Percentiles rank a stretch among this genome's conserved stretches.
These are phyloP conservation scores for Jaltomata sinuosa DNA, from an alignment of 257 asterid species.

Conservation along the genomic window DNA sequence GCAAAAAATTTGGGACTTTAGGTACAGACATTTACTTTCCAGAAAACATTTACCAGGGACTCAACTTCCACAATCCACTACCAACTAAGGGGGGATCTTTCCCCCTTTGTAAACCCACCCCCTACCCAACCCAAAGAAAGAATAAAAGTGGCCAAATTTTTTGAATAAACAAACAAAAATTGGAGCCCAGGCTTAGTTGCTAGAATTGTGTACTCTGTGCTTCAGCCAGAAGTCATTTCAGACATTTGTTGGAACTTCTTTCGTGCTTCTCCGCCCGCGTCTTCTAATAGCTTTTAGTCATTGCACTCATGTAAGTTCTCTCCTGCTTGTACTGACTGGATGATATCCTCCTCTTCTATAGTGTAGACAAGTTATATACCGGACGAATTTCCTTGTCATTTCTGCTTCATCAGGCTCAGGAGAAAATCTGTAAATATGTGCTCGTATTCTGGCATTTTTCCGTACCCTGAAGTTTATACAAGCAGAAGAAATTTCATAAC, in stretches of 20 bases:
- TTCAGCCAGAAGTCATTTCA: not conserved
- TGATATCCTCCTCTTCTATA: not conserved
- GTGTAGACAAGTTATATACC: not conserved
- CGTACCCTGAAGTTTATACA: constrained; percentile 48
- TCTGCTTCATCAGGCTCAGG: constrained; percentile 46
- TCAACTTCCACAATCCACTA: not conserved
- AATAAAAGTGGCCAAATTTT: not conserved
- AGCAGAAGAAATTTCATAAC: not conserved
- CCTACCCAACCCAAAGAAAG: not conserved
- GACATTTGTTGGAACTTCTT: not conserved
- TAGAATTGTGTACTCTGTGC: not conserved
- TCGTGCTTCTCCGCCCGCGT: not conserved
- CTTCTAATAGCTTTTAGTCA: not conserved
- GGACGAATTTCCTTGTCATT: constrained; percentile 10
- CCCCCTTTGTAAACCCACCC: too few species aligned
- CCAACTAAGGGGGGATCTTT: too few species aligned
- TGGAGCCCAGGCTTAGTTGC: not conserved
- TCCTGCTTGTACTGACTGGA: not conserved
- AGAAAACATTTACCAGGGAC: not conserved
- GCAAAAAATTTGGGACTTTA: not conserved
- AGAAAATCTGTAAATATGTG: constrained; percentile 86
- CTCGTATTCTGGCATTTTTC: constrained; percentile 85
- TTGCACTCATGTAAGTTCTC: not conserved
- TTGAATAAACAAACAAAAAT: not conserved
- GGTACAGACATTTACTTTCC: not conserved